Evolutionary conservation across 768 basidiomycete species (phyloP), one percentile per base, ranked within the genome.

Genomic region (Postia placenta): DNA sequence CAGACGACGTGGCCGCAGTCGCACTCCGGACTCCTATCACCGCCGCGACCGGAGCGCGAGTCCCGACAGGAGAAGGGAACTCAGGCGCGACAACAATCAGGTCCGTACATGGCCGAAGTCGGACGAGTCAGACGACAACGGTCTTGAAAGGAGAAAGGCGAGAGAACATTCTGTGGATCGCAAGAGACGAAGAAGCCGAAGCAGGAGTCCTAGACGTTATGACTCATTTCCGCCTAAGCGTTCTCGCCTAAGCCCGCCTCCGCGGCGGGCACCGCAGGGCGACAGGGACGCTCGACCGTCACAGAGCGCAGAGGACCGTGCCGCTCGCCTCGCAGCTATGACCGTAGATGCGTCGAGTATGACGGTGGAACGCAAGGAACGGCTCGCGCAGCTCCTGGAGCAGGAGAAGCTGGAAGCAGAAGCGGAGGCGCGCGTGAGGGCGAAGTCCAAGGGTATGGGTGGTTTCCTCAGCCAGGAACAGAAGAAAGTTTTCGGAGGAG

Each of bases 241-340:
- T 27, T 58, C 73, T 17, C 79, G 80, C 46, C 67, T 68, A 36
- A 75, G 72, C 36, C 70, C 70, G 23, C 42, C 52, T 17, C 56
- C 54, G 5, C 50, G 62, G 42, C 62, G 58, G 24, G 57, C 59
- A 22, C 41, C 42, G 9, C 14, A 40, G 2, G 26, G 37, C 3
- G 36, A 39, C 15, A 12, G 42, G 1, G 24, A 35, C 14, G 47
- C 61, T 54, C 39, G 45, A 17, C 56, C 57, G 22, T 24, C 50
- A 25, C 45, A 60, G 27, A 57, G 63, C 43, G 62, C 67, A 6
- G 72, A 75, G 1, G 85, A 84, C 24, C 85, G 93, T 27, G 83
- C 83, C 2, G 87, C 88, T 23, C 83, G 89, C n/a, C 72, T 98
- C 24, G 94, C 91, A 0, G 87, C 92, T 4, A 98, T 98, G 95